Conservation (phyloP, 495 filamentous ascomycete species). For the Penicillium atrosanguineum region DNA sequence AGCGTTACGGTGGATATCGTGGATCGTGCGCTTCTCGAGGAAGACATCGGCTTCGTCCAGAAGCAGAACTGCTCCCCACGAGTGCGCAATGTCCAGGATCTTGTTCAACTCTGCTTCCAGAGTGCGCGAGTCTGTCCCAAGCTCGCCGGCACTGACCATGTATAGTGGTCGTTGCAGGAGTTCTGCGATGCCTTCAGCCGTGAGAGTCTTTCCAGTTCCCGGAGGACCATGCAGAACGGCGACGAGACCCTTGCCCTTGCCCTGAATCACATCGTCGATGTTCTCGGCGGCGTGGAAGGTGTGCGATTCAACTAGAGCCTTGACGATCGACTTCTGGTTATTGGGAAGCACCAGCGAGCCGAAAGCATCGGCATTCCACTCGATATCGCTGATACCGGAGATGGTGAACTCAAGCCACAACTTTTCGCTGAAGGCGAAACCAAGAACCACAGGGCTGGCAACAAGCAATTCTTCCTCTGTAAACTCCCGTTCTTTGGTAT, state of each 20-base stretch:
- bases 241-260: conserved; percentile 74
- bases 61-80: conserved; percentile 79
- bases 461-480: conserved; percentile 85
- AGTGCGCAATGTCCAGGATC: conserved; percentile 83
- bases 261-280: conserved; percentile 80
- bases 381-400: conserved; percentile 75
- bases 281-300: conserved; percentile 78
- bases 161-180: conserved; percentile 80
- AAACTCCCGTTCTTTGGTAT: conserved; percentile 53
- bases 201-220: conserved; percentile 86
- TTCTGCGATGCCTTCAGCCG: conserved; percentile 84
- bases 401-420: conserved; percentile 90
- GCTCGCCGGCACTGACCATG: conserved; percentile 77
- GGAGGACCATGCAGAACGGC: conserved; percentile 79
- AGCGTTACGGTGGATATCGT: conserved; percentile 73
- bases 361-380: conserved; percentile 81
- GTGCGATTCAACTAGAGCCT: conserved; percentile 76
- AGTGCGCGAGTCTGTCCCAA: conserved; percentile 75
- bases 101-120: conserved; percentile 79
- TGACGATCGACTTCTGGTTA: conserved; percentile 77
- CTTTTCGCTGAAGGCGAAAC: conserved; percentile 90
- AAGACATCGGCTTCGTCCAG: conserved; percentile 81
- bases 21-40: conserved; percentile 66
- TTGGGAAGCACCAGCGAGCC: conserved; percentile 71
- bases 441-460: conserved; percentile 87